Percentiles rank a stretch among this genome's conserved stretches.
Evolutionary conservation across 2,329 filamentous ascomycete genomes (phyloP).

Genomic region (Xenosphaeropsis pyriputrescens): DNA sequence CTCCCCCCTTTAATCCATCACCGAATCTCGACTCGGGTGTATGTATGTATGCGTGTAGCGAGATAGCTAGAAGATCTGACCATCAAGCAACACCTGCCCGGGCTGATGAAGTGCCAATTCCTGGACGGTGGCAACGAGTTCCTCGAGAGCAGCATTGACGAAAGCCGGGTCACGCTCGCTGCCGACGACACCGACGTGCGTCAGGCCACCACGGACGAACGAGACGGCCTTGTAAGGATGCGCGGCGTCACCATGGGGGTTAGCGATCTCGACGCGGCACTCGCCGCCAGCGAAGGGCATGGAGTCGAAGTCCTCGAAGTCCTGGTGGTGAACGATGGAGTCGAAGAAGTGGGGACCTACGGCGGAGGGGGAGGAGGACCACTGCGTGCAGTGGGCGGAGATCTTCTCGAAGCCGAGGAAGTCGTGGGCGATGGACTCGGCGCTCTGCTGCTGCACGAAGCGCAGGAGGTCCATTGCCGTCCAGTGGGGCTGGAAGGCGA

Average conservation of each 20-base stretch:
- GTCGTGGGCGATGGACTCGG: conserved; percentile 18
- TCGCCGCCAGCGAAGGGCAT: conserved; percentile 22
- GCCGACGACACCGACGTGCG: conserved; percentile 28
- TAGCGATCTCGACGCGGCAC: conserved; percentile 18
- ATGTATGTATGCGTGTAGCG: too few relatives aligned
- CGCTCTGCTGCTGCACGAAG: conserved; percentile 18
- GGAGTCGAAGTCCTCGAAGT: conserved; percentile 24
- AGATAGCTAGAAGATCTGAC: too few relatives aligned
- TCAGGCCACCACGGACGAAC: conserved; percentile 23
- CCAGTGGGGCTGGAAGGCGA: conserved; percentile 23
- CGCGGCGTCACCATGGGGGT: conserved; percentile 22
- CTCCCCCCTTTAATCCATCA: too few relatives aligned
- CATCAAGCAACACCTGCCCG: conserved; percentile 5
- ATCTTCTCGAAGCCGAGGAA: conserved; percentile 20
- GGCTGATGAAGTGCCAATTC: conserved; percentile 4
- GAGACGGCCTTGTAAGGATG: conserved; percentile 29
- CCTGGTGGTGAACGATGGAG: conserved; percentile 22
- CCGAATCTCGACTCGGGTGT: too few relatives aligned
- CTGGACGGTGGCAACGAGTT: conserved; percentile 11
- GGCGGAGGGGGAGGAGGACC: conserved; percentile 10
- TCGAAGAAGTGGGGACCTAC: conserved; percentile 15
- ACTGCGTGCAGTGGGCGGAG: conserved; percentile 18
- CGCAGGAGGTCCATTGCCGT: conserved; percentile 18
- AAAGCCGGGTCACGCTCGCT: conserved; percentile 22
- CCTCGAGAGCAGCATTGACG: conserved; percentile 20